These are phyloP conservation scores for Sparassis latifolia DNA, from an alignment of 1,284 basidiomycete species.

Conservation along the genomic window DNA sequence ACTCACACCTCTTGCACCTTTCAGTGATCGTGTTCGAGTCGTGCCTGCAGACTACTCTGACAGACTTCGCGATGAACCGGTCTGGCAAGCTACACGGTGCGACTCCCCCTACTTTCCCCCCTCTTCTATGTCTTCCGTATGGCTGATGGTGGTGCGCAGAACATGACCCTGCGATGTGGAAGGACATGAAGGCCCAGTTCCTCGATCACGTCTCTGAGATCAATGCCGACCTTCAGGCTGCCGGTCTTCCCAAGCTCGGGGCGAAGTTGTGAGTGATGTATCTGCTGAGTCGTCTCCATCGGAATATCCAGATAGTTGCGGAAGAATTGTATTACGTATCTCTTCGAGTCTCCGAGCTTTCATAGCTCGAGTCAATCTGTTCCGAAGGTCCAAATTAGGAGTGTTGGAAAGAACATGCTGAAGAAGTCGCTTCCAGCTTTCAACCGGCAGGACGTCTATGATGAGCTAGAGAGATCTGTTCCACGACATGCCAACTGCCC, in stretches of 20 bases:
- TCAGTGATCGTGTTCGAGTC: slow-evolving; percentile 63
- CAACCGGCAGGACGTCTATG: too few species aligned
- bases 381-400: too few species aligned
- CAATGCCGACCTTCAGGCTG: slow-evolving; percentile 44
- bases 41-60: slow-evolving; percentile 54
- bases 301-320: too few species aligned
- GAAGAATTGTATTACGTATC: too few species aligned
- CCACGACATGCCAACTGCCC: too few species aligned
- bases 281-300: too few species aligned
- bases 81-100: neutral
- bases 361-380: too few species aligned
- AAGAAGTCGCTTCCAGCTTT: too few species aligned
- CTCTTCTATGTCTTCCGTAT: too few species aligned
- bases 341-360: too few species aligned
- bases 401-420: too few species aligned
- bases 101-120: neutral
- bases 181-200: slow-evolving; percentile 50
- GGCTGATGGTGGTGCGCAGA: slow-evolving; percentile 17
- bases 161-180: slow-evolving; percentile 59
- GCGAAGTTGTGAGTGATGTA: neutral
- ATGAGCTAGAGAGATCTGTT: too few species aligned
- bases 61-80: slow-evolving; percentile 47
- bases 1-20: neutral
- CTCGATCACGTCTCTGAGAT: slow-evolving; percentile 50
- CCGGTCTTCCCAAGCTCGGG: slow-evolving; percentile 32